Evolutionary conservation across 1,284 basidiomycete genomes (phyloP), one percentile per base, ranked within the genome.

Genomic region (Austroboletus olivaceoglutinosus): DNA sequence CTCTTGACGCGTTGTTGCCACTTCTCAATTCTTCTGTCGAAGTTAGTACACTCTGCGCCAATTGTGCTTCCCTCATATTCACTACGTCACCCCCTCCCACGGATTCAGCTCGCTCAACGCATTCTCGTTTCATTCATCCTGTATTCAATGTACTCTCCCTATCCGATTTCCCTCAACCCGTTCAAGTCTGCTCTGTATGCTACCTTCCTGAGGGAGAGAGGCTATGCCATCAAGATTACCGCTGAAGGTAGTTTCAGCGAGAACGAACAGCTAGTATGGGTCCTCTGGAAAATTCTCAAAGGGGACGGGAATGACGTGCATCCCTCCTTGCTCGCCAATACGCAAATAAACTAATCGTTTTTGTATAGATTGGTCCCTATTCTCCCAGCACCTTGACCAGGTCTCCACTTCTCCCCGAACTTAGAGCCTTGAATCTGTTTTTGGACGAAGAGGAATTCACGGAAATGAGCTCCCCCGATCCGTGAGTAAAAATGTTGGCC

Each of bases 221-320:
- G 82, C 56, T 70, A 72, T 59, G 85, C 86, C 16, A 70, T 78
- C 37, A 69, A 64, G 48, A 66, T 81, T 46, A 71, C 81, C 27
- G 72, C 70, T 31, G 71, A 75, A 30, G 82, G 80, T 39, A 78
- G 76, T 21, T 71, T 75, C 45, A 77, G 78, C 54, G 77, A 82
- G 48, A 86, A 80, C 63, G 86, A 89, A 63, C 87, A 87, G 60
- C 72, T 89, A 43, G 83, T 89, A 31, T 89, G 87, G 86, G 86
- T 89, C 31, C 71, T 89, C 48, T 89, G 86, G 86, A 89, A 89
- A 70, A 85, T 89, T 50, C 70, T 89, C 48, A 85, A 81, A 62
- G 87, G 87, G 43, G 86, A 89, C 63, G 87, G 87, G 11, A 81
- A 80, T 54, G 86, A 89, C 74, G 87, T 89, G 55, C 80, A 45